Percentiles rank a stretch among this genome's conserved stretches.
phyloP scores from a whole-genome alignment of 2,329 filamentous ascomycete species.

The Aulographum hederae region DNA sequence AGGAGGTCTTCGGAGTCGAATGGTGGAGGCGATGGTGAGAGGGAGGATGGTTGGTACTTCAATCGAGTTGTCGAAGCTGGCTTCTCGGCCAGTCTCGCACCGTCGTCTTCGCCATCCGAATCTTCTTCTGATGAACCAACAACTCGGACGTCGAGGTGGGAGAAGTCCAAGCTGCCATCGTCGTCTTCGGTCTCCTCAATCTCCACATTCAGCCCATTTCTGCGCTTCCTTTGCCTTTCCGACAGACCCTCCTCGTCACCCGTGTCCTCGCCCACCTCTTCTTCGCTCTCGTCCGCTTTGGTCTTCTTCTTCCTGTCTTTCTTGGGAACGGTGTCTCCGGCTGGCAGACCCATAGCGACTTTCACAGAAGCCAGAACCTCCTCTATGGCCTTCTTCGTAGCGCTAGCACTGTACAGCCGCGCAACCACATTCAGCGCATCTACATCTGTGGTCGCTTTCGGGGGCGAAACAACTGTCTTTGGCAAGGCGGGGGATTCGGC shows the following conservation, averaged over 20 bases:
- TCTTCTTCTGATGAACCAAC: conserved; percentile 1
- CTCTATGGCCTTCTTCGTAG: conserved; percentile 35
- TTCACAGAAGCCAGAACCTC: conserved; percentile 24
- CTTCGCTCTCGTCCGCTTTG: neutral
- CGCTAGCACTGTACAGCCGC: conserved; percentile 39
- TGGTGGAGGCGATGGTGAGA: neutral
- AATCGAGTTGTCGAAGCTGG: conserved; percentile 1
- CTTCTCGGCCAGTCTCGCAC: conserved; percentile 6
- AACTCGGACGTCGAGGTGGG: no score
- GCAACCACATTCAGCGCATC: conserved; percentile 39
- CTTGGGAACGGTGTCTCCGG: conserved; percentile 2
- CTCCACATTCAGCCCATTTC: neutral
- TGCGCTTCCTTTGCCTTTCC: neutral
- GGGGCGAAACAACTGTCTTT: conserved; percentile 17
- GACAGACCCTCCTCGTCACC: no score
- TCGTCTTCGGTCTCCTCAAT: conserved; percentile 1
- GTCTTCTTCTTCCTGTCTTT: conserved; percentile 1
- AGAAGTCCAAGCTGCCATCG: conserved; percentile 1
- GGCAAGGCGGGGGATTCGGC: conserved; percentile 30
- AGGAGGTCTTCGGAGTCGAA: no score
- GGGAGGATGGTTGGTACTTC: neutral
- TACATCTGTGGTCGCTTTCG: conserved; percentile 21
- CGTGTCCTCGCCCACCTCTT: conserved; percentile 2
- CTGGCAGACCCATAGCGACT: conserved; percentile 16
- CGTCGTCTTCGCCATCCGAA: conserved; percentile 2